A percentile compares a stretch with the other conserved stretches of the same genome.
These are phyloP conservation scores for Talaromyces trachyspermus DNA, from an alignment of 495 filamentous ascomycete species.

Conservation along the genomic window DNA sequence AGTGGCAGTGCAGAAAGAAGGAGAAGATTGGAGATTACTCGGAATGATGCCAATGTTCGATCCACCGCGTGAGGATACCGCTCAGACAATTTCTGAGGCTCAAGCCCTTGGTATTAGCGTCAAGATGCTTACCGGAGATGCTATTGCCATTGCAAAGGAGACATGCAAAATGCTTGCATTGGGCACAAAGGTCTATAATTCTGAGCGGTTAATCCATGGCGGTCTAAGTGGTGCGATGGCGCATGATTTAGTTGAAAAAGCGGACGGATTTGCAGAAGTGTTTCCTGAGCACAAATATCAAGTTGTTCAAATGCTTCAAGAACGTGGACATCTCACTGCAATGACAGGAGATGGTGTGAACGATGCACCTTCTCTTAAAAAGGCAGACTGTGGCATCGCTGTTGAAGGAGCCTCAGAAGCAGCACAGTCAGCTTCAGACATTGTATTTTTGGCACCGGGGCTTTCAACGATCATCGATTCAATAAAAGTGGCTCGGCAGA, in stretches of 20 bases:
- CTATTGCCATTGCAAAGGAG: slow-evolving; percentile 68
- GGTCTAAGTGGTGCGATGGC: slow-evolving; percentile 62
- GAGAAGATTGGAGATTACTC: slow-evolving; percentile 56
- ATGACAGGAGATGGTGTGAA: slow-evolving; percentile 99
- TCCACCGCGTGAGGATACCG: slow-evolving; percentile 68
- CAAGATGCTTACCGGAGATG: slow-evolving; percentile 72
- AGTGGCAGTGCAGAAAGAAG: slow-evolving; percentile 58
- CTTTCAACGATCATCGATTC: slow-evolving; percentile 68
- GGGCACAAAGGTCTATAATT: slow-evolving; percentile 71
- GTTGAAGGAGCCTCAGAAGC: slow-evolving; percentile 70
- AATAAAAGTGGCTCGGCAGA: slow-evolving; percentile 68
- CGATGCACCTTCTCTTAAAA: slow-evolving; percentile 92
- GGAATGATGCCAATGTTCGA: slow-evolving; percentile 73
- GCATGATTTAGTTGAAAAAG: slow-evolving; percentile 63
- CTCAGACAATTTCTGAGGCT: slow-evolving; percentile 64
- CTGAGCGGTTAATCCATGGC: slow-evolving; percentile 61
- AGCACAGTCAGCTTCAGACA: slow-evolving; percentile 66
- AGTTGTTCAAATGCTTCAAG: slow-evolving; percentile 93
- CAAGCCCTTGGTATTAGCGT: slow-evolving; percentile 65
- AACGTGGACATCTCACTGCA: slow-evolving; percentile 91
- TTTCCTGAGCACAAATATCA: slow-evolving; percentile 99
- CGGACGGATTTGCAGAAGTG: slow-evolving; percentile 75
- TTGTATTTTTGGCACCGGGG: slow-evolving; percentile 68
- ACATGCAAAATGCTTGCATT: slow-evolving; percentile 70
- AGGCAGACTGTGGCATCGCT: slow-evolving; percentile 73